Percentiles rank a stretch among this genome's conserved stretches.
These are phyloP conservation scores for Schizochytrium sp. DNA, from an alignment of 108 stramenopile species.

Conservation along the genomic window DNA sequence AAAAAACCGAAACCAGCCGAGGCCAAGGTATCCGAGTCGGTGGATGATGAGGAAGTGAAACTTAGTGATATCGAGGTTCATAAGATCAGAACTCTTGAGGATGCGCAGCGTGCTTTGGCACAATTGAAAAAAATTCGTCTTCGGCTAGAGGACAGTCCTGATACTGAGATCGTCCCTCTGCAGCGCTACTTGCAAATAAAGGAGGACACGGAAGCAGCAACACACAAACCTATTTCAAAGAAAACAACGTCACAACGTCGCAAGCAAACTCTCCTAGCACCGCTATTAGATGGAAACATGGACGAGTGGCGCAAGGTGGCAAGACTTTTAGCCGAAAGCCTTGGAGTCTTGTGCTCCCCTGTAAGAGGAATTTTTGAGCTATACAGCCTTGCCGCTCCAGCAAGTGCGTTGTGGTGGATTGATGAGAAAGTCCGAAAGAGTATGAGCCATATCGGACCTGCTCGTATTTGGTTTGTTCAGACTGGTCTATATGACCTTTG, in stretches of 20 bases:
- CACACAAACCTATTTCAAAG: neutral
- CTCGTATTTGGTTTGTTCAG: slow-evolving; percentile 12
- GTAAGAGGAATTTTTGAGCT: neutral
- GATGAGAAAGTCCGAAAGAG: neutral
- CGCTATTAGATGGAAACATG: neutral
- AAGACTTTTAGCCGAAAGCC: neutral
- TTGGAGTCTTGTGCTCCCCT: neutral
- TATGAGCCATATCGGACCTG: neutral
- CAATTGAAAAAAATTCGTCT: neutral
- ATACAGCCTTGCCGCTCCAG: neutral
- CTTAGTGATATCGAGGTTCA: no score
- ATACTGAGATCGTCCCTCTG: neutral
- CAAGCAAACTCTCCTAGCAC: slow-evolving; percentile 1
- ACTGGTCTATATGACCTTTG: slow-evolving; percentile 7
- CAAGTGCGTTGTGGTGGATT: no score
- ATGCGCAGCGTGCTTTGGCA: neutral
- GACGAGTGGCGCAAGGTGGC: neutral
- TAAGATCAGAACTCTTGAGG: neutral
- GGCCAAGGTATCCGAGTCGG: no score
- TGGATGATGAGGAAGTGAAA: no score
- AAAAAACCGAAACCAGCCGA: no score
- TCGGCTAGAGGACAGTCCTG: neutral
- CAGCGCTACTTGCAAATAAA: slow-evolving; percentile 2
- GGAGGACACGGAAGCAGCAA: neutral
- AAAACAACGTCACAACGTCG: neutral